Evolutionary conservation across 257 asterid species (phyloP).

Genomic region (Lavandula angustifolia): DNA sequence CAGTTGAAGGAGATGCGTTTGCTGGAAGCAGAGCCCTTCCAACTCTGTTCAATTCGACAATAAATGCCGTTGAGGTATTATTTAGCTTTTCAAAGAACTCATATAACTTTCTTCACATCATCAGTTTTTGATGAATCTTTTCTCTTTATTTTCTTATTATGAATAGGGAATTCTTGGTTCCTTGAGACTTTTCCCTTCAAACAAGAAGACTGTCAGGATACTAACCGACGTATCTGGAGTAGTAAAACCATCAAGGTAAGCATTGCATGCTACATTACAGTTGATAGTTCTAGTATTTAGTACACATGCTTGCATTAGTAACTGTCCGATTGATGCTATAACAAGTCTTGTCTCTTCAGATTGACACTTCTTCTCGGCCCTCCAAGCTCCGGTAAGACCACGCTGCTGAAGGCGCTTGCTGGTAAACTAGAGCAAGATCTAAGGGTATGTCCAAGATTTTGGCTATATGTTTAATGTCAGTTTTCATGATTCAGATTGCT

Average conservation of each 20-base stretch:
- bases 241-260: slow-evolving; percentile 60
- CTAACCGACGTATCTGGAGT: slow-evolving; percentile 52
- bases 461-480: neutral
- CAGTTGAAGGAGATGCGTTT: slow-evolving; percentile 74
- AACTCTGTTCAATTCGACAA: slow-evolving; percentile 62
- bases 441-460: slow-evolving; percentile 38
- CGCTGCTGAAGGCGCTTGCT: slow-evolving; percentile 55
- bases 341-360: slow-evolving; percentile 30
- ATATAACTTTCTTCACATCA: neutral
- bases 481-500: neutral
- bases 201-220: slow-evolving; percentile 54
- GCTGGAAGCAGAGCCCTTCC: slow-evolving; percentile 83
- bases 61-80: slow-evolving; percentile 64
- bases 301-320: neutral
- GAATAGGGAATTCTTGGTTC: slow-evolving; percentile 57
- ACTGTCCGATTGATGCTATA: neutral
- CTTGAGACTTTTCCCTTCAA: slow-evolving; percentile 57
- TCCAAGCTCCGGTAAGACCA: slow-evolving; percentile 63
- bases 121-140: neutral
- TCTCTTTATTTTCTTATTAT: neutral
- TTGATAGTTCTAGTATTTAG: neutral
- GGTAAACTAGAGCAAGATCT: slow-evolving; percentile 61
- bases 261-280: neutral
- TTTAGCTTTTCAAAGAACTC: neutral
- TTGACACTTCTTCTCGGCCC: slow-evolving; percentile 69